Evolutionary conservation across 2,329 filamentous ascomycete genomes (phyloP).

Genomic region (Penicillium rolfsii): DNA sequence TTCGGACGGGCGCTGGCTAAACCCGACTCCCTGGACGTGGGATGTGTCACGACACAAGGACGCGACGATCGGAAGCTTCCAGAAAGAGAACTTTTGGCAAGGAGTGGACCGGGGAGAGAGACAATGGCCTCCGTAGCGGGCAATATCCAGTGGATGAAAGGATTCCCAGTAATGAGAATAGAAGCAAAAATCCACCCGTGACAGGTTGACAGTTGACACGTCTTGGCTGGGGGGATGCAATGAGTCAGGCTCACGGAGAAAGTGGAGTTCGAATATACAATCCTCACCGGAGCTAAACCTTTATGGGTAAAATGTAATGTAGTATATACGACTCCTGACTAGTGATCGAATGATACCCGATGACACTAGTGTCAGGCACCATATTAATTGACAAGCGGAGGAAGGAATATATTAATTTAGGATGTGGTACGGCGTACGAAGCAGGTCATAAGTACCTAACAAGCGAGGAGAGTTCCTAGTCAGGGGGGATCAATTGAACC

Average conservation of each 20-base stretch:
- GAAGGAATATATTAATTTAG: too few species aligned
- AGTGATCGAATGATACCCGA: background rate
- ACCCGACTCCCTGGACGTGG: slow-evolving; percentile 17
- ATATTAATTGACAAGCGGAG: background rate
- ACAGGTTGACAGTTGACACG: slow-evolving; percentile 14
- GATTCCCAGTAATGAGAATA: background rate
- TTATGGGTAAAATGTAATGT: background rate
- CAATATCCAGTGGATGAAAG: background rate
- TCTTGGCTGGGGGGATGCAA: background rate
- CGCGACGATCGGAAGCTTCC: slow-evolving; percentile 13
- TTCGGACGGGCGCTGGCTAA: slow-evolving; percentile 3
- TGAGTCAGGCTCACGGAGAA: slow-evolving; percentile 10
- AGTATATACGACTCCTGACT: background rate
- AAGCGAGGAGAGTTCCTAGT: background rate
- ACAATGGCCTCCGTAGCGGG: background rate
- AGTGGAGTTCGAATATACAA: background rate
- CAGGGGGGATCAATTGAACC: background rate
- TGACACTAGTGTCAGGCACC: background rate
- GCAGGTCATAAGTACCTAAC: background rate
- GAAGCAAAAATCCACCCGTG: slow-evolving; percentile 4
- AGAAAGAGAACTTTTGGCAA: slow-evolving; percentile 9
- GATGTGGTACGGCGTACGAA: background rate
- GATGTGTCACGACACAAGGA: slow-evolving; percentile 11
- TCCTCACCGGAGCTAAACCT: slow-evolving; percentile 1
- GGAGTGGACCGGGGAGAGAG: background rate